Percentiles rank a stretch among this genome's conserved stretches.
Evolutionary conservation across 352 stramenopile species (phyloP).

Genomic region (Phytophthora foliorum): DNA sequence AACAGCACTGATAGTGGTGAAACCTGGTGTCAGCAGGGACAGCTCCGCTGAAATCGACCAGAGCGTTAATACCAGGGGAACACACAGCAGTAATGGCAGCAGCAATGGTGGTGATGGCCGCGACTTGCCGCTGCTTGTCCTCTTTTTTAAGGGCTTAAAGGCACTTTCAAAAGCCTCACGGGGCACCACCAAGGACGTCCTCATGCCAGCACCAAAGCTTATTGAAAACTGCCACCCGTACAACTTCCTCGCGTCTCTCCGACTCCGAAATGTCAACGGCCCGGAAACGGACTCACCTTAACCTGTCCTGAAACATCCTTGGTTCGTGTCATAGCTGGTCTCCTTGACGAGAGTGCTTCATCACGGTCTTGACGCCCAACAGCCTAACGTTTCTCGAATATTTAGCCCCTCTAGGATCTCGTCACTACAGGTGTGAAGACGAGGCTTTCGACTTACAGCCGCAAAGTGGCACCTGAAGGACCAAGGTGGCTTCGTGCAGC

Average conservation of each 20-base stretch:
- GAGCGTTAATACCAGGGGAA: slow-evolving; percentile 17
- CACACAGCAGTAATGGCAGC: slow-evolving; percentile 25
- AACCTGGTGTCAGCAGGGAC: slow-evolving; percentile 10
- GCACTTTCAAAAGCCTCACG: slow-evolving; percentile 4
- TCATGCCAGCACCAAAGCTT: slow-evolving; percentile 8
- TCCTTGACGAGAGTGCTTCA: neutral
- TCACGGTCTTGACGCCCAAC: no score
- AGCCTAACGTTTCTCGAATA: no score
- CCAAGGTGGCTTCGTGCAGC: no score
- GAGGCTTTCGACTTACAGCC: no score
- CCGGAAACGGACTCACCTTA: slow-evolving; percentile 22
- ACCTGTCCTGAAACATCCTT: slow-evolving; percentile 5
- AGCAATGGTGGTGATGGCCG: slow-evolving; percentile 9
- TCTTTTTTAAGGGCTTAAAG: slow-evolving; percentile 6
- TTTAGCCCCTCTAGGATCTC: no score
- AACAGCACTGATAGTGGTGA: slow-evolving; percentile 7
- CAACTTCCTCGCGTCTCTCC: slow-evolving; percentile 1
- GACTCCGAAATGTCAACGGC: slow-evolving; percentile 11
- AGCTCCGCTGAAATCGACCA: slow-evolving; percentile 31
- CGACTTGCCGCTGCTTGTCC: slow-evolving; percentile 1
- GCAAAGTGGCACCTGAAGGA: no score
- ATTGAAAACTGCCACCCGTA: slow-evolving; percentile 14
- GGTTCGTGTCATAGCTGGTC: neutral
- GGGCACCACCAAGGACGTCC: slow-evolving; percentile 20
- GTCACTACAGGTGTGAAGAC: no score